Conservation (phyloP, 805 yeast genomes). For the Nakazawaea peltata region DNA sequence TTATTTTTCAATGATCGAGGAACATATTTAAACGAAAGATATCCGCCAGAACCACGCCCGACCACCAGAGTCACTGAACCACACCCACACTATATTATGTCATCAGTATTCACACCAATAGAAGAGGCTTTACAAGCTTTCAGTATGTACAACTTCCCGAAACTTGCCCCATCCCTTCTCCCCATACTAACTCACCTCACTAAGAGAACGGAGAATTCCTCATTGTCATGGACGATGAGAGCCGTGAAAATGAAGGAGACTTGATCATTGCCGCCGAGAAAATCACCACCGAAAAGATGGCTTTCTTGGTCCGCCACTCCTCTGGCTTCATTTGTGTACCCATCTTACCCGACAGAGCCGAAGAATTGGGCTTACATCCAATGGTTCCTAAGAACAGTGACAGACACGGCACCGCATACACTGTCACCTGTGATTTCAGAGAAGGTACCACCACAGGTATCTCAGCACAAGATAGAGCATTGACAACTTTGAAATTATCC, state of each 20-base stretch:
- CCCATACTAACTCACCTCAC: neutral
- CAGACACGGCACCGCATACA: conserved; percentile 95
- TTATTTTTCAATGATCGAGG: too few relatives aligned
- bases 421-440: conserved; percentile 79
- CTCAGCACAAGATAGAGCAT: conserved; percentile 87
- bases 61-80: too few relatives aligned
- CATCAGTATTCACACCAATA: conserved; percentile 37
- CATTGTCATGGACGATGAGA: conserved; percentile 95
- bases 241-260: conserved; percentile 97
- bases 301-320: conserved; percentile 79
- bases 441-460: conserved; percentile 96
- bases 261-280: conserved; percentile 85
- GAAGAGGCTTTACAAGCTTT: conserved; percentile 69
- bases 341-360: conserved; percentile 68
- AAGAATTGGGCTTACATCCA: conserved; percentile 67
- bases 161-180: neutral
- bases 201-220: conserved; percentile 68
- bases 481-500: conserved; percentile 71
- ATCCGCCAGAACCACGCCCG: too few relatives aligned
- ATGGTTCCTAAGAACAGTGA: conserved; percentile 64
- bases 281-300: conserved; percentile 81
- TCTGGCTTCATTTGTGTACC: conserved; percentile 96
- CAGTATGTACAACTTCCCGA: conserved; percentile 25
- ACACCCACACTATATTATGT: too few relatives aligned
- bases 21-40: too few relatives aligned